A percentile compares a stretch with the other conserved stretches of the same genome.
These are phyloP conservation scores for Vitis riparia DNA, from an alignment of 164 flowering plant genomes.

Conservation along the genomic window DNA sequence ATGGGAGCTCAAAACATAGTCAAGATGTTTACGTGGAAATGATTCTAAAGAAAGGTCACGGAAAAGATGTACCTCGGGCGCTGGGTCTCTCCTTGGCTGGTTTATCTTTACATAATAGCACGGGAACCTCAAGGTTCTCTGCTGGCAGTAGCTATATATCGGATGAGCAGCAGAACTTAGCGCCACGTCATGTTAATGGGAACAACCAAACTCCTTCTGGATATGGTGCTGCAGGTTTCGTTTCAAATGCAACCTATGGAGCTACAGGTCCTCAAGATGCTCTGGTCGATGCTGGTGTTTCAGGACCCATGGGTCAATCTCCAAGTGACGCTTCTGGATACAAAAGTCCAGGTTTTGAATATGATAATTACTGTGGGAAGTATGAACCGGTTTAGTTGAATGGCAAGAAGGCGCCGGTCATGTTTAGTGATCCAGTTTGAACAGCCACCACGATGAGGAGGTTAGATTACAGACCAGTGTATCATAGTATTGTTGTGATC, in stretches of 20 bases:
- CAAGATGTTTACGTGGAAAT: no score
- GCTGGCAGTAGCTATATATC: no score
- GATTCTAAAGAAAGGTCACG: no score
- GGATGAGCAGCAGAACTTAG: no score
- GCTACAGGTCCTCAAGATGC: not conserved
- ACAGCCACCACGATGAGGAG: constrained; percentile 97
- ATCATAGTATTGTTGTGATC: constrained; percentile 66
- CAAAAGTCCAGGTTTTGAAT: constrained; percentile 5
- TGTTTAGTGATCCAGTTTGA: constrained; percentile 83
- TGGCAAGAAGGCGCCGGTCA: constrained; percentile 90
- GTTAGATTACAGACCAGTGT: constrained; percentile 85
- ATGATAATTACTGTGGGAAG: constrained; percentile 58
- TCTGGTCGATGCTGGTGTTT: not conserved
- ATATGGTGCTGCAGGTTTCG: constrained; percentile 1
- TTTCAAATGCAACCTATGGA: constrained; percentile 3
- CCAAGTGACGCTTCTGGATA: constrained; percentile 9
- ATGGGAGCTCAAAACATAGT: no score
- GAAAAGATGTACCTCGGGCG: no score
- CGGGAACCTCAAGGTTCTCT: no score
- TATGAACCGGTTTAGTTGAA: constrained; percentile 94
- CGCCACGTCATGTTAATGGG: not conserved
- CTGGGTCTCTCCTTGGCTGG: no score
- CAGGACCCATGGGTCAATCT: constrained; percentile 11
- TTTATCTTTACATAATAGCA: no score
- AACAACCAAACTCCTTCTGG: not conserved